Evolutionary conservation across 306 rosid species (phyloP).

Genomic region (Senna siamea): DNA sequence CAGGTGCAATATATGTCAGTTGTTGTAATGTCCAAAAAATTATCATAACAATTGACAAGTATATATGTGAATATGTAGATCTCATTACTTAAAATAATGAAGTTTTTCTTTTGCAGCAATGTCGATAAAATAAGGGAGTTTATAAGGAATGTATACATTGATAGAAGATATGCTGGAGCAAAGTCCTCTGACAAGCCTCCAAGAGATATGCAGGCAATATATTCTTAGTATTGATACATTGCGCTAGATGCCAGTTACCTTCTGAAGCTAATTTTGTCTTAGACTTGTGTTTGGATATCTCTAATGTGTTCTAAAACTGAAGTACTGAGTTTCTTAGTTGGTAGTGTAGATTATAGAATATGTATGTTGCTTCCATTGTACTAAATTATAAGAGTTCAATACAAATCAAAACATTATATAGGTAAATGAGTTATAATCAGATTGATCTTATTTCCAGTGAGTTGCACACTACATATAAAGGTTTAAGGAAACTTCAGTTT

Average conservation of each 20-base stretch:
- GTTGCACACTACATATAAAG: not conserved
- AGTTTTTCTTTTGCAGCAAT: constrained; percentile 66
- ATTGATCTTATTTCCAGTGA: constrained; percentile 14
- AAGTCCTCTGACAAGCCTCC: constrained; percentile 79
- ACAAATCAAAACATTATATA: not conserved
- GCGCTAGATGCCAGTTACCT: not conserved
- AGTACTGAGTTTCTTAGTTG: constrained; percentile 15
- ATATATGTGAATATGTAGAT: constrained; percentile 16
- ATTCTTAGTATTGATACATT: constrained; percentile 27
- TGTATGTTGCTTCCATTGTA: constrained; percentile 13
- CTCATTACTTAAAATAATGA: constrained; percentile 30
- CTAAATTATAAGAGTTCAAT: constrained; percentile 9
- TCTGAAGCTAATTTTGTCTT: constrained; percentile 9
- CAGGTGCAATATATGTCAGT: constrained; percentile 57
- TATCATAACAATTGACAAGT: constrained; percentile 13
- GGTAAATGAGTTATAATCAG: not conserved
- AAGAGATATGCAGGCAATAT: constrained; percentile 78
- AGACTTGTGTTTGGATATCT: constrained; percentile 1
- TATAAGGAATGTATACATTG: constrained; percentile 76
- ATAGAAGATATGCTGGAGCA: constrained; percentile 69
- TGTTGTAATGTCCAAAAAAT: constrained; percentile 18
- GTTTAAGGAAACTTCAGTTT: constrained; percentile 12
- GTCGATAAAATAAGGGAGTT: constrained; percentile 79
- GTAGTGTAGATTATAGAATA: constrained; percentile 7
- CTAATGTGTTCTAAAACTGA: not conserved